Percentiles rank a stretch among this genome's conserved stretches.
Conservation (phyloP, 441 rosid species). For the Lepidium campestre region DNA sequence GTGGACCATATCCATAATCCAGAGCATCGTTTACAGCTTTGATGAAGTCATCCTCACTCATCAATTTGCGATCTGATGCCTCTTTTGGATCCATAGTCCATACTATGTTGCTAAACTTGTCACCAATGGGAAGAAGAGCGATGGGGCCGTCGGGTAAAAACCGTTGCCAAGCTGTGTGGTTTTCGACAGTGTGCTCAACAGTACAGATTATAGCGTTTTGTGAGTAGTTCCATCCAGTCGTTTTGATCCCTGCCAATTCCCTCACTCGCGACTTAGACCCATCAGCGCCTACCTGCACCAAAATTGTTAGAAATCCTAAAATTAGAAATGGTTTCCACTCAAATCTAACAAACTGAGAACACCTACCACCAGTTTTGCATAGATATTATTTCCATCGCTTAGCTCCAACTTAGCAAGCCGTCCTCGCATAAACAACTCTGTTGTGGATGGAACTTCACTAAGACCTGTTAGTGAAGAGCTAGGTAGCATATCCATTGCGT, state of each 20-base stretch:
- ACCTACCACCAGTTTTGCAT: constrained; percentile 83
- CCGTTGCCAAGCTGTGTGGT: constrained; percentile 85
- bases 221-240: constrained; percentile 84
- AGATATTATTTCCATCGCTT: constrained; percentile 64
- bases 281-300: constrained; percentile 84
- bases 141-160: constrained; percentile 90
- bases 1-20: constrained; percentile 82
- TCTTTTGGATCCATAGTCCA: constrained; percentile 91
- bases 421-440: constrained; percentile 38
- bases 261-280: constrained; percentile 87
- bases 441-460: constrained; percentile 37
- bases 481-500: constrained; percentile 65
- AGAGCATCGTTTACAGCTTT: constrained; percentile 74
- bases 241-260: constrained; percentile 72
- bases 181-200: constrained; percentile 70
- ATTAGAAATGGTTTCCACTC: background rate
- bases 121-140: constrained; percentile 84
- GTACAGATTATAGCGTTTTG: constrained; percentile 94
- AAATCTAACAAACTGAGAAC: constrained; percentile 11
- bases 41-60: constrained; percentile 73
- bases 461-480: constrained; percentile 38
- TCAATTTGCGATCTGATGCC: constrained; percentile 52
- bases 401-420: constrained; percentile 68
- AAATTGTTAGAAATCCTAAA: background rate
- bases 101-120: constrained; percentile 83